Evolutionary conservation across 148 eudicot species (phyloP), one percentile per base, ranked within the genome.

Genomic region (Diospyros kaki): DNA sequence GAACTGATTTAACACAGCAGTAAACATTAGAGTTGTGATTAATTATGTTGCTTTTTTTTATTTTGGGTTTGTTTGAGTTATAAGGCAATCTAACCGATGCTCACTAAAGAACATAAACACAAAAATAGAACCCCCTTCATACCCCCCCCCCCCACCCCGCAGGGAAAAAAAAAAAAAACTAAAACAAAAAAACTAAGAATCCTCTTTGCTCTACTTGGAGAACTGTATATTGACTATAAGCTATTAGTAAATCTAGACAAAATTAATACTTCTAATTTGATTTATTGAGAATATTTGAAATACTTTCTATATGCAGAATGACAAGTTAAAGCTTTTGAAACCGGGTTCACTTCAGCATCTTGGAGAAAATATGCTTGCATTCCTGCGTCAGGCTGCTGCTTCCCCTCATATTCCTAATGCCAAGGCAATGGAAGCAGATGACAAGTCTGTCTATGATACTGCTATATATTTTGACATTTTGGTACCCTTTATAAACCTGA

Each of bases 291-390:
- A 14, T 71, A 48, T 39, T n/a, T 48, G 58, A 73, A 66, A 72
- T 58, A 8, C 41, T 68, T 15, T 58, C 71, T 41, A 10, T 14
- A 8, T 81, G 83, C 93, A 94, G 98, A 95, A 95, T 83, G 98
- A 95, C 84, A 92, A 90, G 71, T 46, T 92, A 78, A 83, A 89
- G 84, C 97, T 95, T 75, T 71, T 95, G 75, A 87, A 77, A 73
- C 88, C 90, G 50, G 98, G 98, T 79, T 95, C 98, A 51, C 97
- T 92, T 71, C 98, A 95, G 86, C 98, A 95, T 88, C 93, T 92
- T 77, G 98, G 98, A 82, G 98, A 92, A 79, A 95, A 95, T 83
- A 89, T 95, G 98, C 87, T 92, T 73, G 90, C 96, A 9, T 95
- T 90, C 84, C 82, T 95, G 84, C 87, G 85, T 81, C 89, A 83